phyloP scores from a whole-genome alignment of 371 early-diverging fungal species.

The Entomophthora muscae region DNA sequence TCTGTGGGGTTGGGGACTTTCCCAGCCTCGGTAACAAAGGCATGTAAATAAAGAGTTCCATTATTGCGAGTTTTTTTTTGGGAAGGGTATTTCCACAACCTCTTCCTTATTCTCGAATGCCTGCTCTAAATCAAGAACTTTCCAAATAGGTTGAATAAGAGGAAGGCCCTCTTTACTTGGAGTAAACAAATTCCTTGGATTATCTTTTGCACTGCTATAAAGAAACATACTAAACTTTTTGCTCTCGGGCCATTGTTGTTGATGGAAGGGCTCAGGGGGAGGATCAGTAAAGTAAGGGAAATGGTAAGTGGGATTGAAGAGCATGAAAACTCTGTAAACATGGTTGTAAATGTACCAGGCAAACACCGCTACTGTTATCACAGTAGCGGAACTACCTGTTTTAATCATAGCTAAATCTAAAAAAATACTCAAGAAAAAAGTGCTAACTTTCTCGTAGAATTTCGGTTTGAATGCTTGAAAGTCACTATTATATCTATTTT shows the following conservation, averaged over 20 bases:
- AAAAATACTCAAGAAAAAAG: too few species aligned
- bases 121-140: background rate
- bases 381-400: background rate
- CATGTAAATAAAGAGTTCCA: conserved; percentile 4
- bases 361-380: background rate
- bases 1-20: background rate
- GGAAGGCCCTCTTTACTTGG: background rate
- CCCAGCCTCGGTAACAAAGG: background rate
- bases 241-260: background rate
- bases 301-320: conserved; percentile 1
- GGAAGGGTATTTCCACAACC: background rate
- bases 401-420: conserved; percentile 5
- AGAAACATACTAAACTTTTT: background rate
- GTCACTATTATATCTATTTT: too few species aligned
- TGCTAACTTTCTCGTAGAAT: too few species aligned
- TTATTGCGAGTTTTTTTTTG: background rate
- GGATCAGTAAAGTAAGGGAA: background rate
- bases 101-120: background rate
- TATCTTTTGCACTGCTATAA: background rate
- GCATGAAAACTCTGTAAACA: background rate
- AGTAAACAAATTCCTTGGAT: background rate
- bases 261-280: background rate
- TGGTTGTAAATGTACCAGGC: background rate
- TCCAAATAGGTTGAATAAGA: background rate
- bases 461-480: too few species aligned